phyloP scores from a whole-genome alignment of 768 basidiomycete genomes.

The Termitomyces sp. region DNA sequence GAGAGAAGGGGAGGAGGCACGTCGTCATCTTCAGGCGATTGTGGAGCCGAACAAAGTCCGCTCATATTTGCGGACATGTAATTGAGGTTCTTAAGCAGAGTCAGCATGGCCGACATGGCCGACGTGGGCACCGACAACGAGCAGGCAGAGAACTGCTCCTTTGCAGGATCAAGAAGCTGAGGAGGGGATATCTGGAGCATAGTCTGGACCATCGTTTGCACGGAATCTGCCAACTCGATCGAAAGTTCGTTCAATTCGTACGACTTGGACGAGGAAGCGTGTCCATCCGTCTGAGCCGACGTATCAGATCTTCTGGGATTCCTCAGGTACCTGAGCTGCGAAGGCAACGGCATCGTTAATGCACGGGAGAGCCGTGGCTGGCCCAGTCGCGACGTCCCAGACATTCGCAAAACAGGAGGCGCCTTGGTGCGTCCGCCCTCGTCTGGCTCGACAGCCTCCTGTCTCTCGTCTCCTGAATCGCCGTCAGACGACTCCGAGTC shows the following conservation, averaged over 20 bases:
- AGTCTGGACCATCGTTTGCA: constrained; percentile 88
- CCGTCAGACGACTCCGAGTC: constrained; percentile 48
- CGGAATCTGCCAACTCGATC: constrained; percentile 83
- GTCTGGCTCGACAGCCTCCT: neutral
- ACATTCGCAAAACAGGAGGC: constrained; percentile 8
- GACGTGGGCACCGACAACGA: constrained; percentile 83
- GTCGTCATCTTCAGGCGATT: neutral
- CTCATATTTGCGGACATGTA: constrained; percentile 87
- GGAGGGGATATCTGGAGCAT: constrained; percentile 86
- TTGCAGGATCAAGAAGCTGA: constrained; percentile 87
- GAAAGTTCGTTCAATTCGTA: constrained; percentile 64
- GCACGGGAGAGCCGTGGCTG: constrained; percentile 65
- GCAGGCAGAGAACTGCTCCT: constrained; percentile 90
- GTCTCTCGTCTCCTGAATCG: constrained; percentile 21
- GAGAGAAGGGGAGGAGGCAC: constrained; percentile 22
- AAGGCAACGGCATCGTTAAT: constrained; percentile 74
- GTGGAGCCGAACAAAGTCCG: constrained; percentile 31
- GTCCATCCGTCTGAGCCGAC: neutral
- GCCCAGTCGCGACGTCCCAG: constrained; percentile 15
- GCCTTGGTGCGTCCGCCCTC: constrained; percentile 16
- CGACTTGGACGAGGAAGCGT: constrained; percentile 17
- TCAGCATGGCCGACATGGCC: constrained; percentile 83
- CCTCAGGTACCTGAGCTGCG: constrained; percentile 68
- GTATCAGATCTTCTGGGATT: constrained; percentile 44
- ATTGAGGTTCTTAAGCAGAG: constrained; percentile 90